Conservation (phyloP, 805 yeast genomes). For the Myxozyma geophila region DNA sequence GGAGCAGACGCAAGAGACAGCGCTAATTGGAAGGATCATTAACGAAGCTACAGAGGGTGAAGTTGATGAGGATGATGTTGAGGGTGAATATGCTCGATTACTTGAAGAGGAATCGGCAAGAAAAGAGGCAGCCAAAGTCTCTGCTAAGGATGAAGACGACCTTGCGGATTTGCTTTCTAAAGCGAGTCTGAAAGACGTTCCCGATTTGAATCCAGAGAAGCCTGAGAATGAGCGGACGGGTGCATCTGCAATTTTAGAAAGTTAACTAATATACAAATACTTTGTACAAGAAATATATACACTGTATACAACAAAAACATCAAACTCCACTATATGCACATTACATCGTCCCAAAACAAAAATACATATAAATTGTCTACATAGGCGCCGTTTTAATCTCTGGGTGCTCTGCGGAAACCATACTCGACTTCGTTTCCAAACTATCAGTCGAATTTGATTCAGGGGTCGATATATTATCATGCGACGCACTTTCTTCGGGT, state of each 20-base stretch:
- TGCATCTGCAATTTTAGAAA: too few species aligned
- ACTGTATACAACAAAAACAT: too few species aligned
- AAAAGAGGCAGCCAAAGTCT: constrained; percentile 7
- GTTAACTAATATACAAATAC: too few species aligned
- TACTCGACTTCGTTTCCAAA: too few species aligned
- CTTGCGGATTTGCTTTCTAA: constrained; percentile 16
- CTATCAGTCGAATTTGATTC: too few species aligned
- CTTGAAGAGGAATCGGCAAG: constrained; percentile 40
- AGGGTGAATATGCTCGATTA: constrained; percentile 49
- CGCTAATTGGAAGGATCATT: constrained; percentile 48
- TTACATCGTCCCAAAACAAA: too few species aligned
- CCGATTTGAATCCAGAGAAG: constrained; percentile 4
- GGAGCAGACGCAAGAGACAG: constrained; percentile 47
- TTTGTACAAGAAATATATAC: too few species aligned
- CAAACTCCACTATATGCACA: too few species aligned
- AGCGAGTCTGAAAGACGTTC: constrained; percentile 22
- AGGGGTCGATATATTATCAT: background rate
- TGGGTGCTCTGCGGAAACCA: too few species aligned
- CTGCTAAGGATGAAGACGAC: constrained; percentile 8
- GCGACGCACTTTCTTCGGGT: background rate
- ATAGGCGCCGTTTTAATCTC: too few species aligned
- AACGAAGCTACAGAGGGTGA: constrained; percentile 41
- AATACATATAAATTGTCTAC: too few species aligned
- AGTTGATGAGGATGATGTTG: constrained; percentile 46
- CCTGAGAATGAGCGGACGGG: background rate